Percentiles rank a stretch among this genome's conserved stretches.
These are phyloP conservation scores for Vigna angularis DNA, from an alignment of 306 rosid genomes.

Conservation along the genomic window DNA sequence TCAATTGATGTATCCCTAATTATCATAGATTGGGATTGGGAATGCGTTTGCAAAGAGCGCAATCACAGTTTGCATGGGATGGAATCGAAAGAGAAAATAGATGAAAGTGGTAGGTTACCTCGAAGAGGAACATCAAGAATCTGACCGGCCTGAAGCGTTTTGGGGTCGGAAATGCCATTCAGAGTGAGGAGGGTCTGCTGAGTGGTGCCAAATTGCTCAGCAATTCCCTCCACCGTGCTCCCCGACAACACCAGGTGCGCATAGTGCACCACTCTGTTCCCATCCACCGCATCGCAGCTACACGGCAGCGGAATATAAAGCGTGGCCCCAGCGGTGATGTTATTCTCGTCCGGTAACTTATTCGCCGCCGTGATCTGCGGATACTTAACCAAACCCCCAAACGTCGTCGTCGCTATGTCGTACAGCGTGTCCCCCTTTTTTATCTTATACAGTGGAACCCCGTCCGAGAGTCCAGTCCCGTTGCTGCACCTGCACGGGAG, in stretches of 20 bases:
- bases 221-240: conserved; percentile 52
- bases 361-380: conserved; percentile 55
- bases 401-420: conserved; percentile 54
- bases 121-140: conserved; percentile 83
- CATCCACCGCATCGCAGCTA: conserved; percentile 79
- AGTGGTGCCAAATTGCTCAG: conserved; percentile 52
- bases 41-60: too few species aligned
- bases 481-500: conserved; percentile 63
- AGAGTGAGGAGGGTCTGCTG: conserved; percentile 50
- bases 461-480: conserved; percentile 58
- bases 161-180: conserved; percentile 58
- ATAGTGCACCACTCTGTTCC: conserved; percentile 63
- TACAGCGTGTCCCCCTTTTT: conserved; percentile 47
- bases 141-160: conserved; percentile 52
- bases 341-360: conserved; percentile 1
- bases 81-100: background rate
- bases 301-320: conserved; percentile 85
- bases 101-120: conserved; percentile 47
- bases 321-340: conserved; percentile 46
- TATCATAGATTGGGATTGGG: too few species aligned
- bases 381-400: conserved; percentile 51
- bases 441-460: conserved; percentile 57
- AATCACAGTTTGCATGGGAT: background rate
- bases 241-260: conserved; percentile 43
- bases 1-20: too few species aligned